Conservation (phyloP, 345 rosid species). For the Bruguiera parviflora region DNA sequence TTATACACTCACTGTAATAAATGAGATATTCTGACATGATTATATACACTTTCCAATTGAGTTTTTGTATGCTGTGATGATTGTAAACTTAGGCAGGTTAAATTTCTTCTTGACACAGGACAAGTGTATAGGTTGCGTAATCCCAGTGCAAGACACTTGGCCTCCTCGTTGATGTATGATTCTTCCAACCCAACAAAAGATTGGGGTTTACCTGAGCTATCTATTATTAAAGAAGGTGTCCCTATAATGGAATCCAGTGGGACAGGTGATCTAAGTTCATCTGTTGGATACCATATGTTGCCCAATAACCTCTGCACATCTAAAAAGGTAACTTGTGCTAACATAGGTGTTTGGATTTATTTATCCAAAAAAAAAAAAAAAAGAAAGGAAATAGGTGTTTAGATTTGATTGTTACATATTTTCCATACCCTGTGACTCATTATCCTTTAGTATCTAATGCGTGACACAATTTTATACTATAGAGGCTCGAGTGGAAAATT, state of each 20-base stretch:
- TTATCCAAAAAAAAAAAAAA: no score
- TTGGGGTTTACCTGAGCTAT: constrained; percentile 78
- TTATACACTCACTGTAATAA: constrained; percentile 3
- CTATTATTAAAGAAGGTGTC: constrained; percentile 29
- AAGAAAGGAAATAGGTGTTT: neutral
- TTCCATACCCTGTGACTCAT: neutral
- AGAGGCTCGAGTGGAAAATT: neutral
- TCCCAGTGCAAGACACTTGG: constrained; percentile 67
- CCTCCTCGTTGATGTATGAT: constrained; percentile 66
- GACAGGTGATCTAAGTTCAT: constrained; percentile 33
- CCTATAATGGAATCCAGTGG: constrained; percentile 17
- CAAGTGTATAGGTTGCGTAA: constrained; percentile 74
- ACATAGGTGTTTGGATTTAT: no score
- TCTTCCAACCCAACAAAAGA: constrained; percentile 84
- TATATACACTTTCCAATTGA: neutral
- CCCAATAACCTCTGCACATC: constrained; percentile 30
- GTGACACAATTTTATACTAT: neutral
- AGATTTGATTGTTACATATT: constrained; percentile 5
- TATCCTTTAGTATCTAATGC: neutral
- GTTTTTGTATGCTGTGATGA: neutral
- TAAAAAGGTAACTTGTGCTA: constrained; percentile 47
- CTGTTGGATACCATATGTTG: constrained; percentile 24
- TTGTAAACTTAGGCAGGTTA: constrained; percentile 9
- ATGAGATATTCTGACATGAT: neutral
- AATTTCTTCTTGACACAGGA: constrained; percentile 43